Evolutionary conservation across 1,284 basidiomycete species (phyloP), one percentile per base, ranked within the genome.

Genomic region (Marasmius fiardii): DNA sequence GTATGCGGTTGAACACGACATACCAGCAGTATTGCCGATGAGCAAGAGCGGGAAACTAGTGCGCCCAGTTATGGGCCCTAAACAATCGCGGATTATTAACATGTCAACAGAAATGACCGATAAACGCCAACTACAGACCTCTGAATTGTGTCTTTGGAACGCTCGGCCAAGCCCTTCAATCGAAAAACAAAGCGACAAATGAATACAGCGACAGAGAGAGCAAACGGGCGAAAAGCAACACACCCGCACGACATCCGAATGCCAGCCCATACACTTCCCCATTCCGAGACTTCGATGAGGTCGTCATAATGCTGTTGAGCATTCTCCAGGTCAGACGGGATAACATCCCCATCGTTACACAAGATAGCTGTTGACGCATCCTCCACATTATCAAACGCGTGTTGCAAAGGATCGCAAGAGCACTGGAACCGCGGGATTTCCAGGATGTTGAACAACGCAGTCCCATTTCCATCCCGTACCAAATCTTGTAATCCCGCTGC

Each of bases 271-370:
- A 61, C 6, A 26, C 55, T 53, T 2, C 57, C 61, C 45, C 56
- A 65, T 1, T 45, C 37, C 14, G 58, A 63, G 0, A 47, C 41
- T 26, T 54, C 18, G 11, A 55, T 34, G 45, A 59, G 18, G 8
- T 54, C 35, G 2, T 43, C 31, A 52, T 62, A 60, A 34, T 60
- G 55, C 18, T 43, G 41, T 26, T 49, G 12, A 1, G 43, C 18
- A 8, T 55, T 56, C n/a, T 61, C 58, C 28, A 57, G 55, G 7
- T 28, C 33, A 7, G 26, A 6, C 0, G 54, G 43, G 7, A 62
- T 56, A 2, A 37, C 52, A 20, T 35, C 51, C 7, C 52, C 61
- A 35, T 65, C 64, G 21, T 63, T 64, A 37, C 64, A 65, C 0
- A 43, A 2, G 3, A 64, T 58, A 2, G 56, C 57, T n/a, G 24